These are phyloP conservation scores for Pistacia vera DNA, from an alignment of 345 rosid genomes.

Conservation along the genomic window DNA sequence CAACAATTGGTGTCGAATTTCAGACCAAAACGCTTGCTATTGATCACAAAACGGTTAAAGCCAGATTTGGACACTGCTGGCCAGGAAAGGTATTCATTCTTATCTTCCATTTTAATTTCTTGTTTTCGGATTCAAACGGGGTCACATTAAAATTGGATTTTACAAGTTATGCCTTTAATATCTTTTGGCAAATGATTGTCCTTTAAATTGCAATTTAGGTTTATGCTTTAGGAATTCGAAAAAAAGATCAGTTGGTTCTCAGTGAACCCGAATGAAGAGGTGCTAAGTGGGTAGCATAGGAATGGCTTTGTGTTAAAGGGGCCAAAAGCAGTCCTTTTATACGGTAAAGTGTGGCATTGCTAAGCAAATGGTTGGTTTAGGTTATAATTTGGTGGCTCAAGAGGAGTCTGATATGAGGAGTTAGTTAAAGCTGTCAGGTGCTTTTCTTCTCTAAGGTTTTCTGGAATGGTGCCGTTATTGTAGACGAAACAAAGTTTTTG, in stretches of 20 bases:
- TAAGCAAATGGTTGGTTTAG: background rate
- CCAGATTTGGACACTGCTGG: constrained; percentile 97
- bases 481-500: background rate
- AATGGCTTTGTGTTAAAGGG: background rate
- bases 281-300: background rate
- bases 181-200: background rate
- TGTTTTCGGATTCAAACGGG: background rate
- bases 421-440: background rate
- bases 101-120: background rate
- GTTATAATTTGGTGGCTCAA: background rate
- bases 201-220: background rate
- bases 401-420: background rate
- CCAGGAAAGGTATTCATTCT: constrained; percentile 60
- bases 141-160: background rate
- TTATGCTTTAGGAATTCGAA: background rate
- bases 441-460: background rate
- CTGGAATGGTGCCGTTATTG: background rate
- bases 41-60: constrained; percentile 78
- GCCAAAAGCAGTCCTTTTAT: background rate
- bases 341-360: background rate
- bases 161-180: background rate
- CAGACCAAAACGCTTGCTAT: constrained; percentile 82
- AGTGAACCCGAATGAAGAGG: background rate
- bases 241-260: background rate
- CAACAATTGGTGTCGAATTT: constrained; percentile 87